Evolutionary conservation across 1,139 yeast genomes (phyloP), one percentile per base, ranked within the genome.

Genomic region (Debaryomyces udenii): DNA sequence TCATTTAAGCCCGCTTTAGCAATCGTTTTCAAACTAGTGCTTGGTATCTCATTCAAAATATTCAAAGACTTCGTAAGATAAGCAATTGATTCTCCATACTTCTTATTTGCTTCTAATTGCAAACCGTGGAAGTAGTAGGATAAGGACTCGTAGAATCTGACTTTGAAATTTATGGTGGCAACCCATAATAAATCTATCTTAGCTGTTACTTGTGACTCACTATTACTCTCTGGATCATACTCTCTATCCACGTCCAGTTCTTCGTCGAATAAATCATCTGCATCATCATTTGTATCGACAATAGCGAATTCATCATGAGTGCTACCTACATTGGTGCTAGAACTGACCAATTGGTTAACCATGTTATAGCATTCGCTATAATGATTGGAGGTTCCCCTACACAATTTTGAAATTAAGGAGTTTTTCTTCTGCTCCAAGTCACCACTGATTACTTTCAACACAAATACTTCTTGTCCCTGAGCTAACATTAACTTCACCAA

Each of bases 401-500:
- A 81, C 41, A 93, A 71, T 59, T 82, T 89, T 9, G 96, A 74
- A 24, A 86, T 76, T 58, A 91, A 70, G 0, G 93, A 78, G 33
- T 84, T 81, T 53, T 81, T 83, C 37, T 66, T 62, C 48, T 70
- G 78, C 24, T 68, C 69, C 39, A 67, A 51, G 48, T 73, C 78
- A 6, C 69, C 71, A 36, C 73, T 74, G 31, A 89, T 63, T 22
- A 83, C 77, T 50, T 81, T 85, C 54, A 84, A 64, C 4, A 85
- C 66, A 57, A 91, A 90, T 9, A 86, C 76, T 52, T 93, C 97
- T 58, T 90, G 97, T 2, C 94, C 87, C 59, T 93, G 96, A 0
- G 96, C 94, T 44, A 89, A 69, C 80, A 83, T 80, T 45, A 91
- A 61, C 49, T 76, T 76, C 11, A 75, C 62, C 42, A 91, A 71